Evolutionary conservation across 768 basidiomycete genomes (phyloP), one percentile per base, ranked within the genome.

Genomic region (Tricholoma sp.): DNA sequence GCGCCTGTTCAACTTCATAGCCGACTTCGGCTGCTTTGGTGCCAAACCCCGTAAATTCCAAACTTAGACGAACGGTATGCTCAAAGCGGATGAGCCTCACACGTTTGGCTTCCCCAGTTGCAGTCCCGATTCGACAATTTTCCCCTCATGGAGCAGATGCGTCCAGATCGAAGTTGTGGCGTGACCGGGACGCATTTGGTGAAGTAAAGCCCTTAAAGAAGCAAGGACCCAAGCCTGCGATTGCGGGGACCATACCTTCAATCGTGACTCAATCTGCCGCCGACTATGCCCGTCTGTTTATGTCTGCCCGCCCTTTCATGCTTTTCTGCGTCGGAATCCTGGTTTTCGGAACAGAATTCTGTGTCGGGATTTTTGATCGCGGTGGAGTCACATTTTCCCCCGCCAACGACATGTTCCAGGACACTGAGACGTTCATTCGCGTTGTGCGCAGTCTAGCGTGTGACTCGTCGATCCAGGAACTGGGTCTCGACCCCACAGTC

Each of bases 361-460:
- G 59, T 33, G 68, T 71, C 39, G 67, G 57, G 13, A 67, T 71
- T 39, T 70, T 68, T 52, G 70, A 71, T 52, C 66, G 68, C 37
- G 65, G 53, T 24, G 71, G 71, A 8, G 64, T 66, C 29, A 36
- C 51, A 8, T 55, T 68, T 54, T 71, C 68, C 20, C 60, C 59
- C 15, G 48, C 55, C 28, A 57, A 56, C 47, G 59, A 70, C 50
- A 66, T 71, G 58, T 63, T 52, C 50, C 20, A 44, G 4, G 54
- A 69, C 47, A 52, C 56, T 2, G 50, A 59, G 11, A 58, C 58
- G 2, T 66, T 71, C 55, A 59, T 71, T 39, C 60, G 60, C 32
- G 66, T 66, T 49, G 51, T 70, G 37, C 65, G 67, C 12, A 41
- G 58, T 33, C 52, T 66, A 52, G 57, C 63, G 15, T 60, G 57